phyloP scores from a whole-genome alignment of 2,329 filamentous ascomycete genomes.

The Venturiaceae sp. region DNA sequence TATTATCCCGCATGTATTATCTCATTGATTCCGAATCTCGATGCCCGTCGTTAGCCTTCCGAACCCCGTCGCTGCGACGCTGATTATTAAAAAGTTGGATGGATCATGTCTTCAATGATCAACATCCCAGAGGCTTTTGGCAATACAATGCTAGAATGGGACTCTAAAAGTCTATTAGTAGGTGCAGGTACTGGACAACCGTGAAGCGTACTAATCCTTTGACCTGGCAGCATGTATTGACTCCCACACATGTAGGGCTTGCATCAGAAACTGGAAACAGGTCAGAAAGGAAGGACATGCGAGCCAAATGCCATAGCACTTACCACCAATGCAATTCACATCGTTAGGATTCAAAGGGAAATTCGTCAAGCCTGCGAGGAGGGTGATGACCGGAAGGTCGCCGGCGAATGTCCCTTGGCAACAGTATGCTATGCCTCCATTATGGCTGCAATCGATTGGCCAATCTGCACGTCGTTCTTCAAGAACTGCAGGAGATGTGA shows the following conservation, averaged over 20 bases:
- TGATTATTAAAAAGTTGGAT: background rate
- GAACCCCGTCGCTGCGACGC: background rate
- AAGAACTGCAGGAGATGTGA: background rate
- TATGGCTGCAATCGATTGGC: slow-evolving; percentile 1
- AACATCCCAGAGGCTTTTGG: background rate
- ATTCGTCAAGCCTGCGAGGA: slow-evolving; percentile 1
- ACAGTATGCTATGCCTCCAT: slow-evolving; percentile 1
- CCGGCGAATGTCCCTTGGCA: slow-evolving; percentile 7
- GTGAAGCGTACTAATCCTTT: background rate
- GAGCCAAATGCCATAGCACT: background rate
- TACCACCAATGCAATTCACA: slow-evolving; percentile 5
- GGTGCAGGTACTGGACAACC: background rate
- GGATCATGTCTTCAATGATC: background rate
- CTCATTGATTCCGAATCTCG: background rate
- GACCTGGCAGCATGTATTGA: slow-evolving; percentile 3
- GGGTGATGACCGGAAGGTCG: background rate
- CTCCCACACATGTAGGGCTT: background rate
- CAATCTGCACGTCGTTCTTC: background rate
- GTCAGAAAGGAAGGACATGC: background rate
- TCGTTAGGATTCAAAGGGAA: slow-evolving; percentile 5
- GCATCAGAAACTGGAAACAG: background rate
- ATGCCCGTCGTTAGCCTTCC: background rate
- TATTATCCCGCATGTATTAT: no score
- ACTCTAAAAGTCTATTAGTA: background rate
- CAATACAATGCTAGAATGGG: background rate